phyloP scores from a whole-genome alignment of 1,139 yeast species.

The Kodamaea suecica region DNA sequence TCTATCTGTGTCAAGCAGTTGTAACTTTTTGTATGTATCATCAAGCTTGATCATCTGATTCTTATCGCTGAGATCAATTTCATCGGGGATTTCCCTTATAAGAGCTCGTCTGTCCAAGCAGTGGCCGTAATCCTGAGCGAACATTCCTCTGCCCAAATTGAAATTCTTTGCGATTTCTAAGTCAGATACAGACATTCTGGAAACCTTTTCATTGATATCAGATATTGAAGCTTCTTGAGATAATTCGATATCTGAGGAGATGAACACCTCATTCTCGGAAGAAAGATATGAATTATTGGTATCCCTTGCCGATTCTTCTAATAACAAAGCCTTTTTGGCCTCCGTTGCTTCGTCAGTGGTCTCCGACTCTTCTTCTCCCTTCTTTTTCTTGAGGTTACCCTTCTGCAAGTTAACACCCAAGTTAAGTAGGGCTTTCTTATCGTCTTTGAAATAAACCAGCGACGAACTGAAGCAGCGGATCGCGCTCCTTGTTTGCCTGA shows the following conservation, averaged over 20 bases:
- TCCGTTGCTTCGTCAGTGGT: slow-evolving; percentile 1
- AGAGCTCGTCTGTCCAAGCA: slow-evolving; percentile 35
- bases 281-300: no score
- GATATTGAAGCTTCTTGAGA: neutral
- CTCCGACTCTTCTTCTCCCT: slow-evolving; percentile 1
- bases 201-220: slow-evolving; percentile 22
- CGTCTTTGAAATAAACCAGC: slow-evolving; percentile 16
- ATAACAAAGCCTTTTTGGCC: slow-evolving; percentile 1
- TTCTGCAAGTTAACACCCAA: slow-evolving; percentile 30
- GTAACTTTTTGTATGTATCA: slow-evolving; percentile 30
- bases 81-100: slow-evolving; percentile 38
- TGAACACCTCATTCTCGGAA: no score
- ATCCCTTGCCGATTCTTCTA: slow-evolving; percentile 1
- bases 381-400: slow-evolving; percentile 24
- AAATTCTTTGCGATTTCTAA: slow-evolving; percentile 36
- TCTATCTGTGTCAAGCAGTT: slow-evolving; percentile 37
- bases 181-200: slow-evolving; percentile 37
- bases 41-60: slow-evolving; percentile 27
- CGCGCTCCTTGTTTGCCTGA: neutral
- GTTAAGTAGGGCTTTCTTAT: slow-evolving; percentile 27
- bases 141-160: slow-evolving; percentile 37
- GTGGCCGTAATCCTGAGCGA: slow-evolving; percentile 35
- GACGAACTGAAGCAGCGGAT: neutral
- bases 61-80: slow-evolving; percentile 31
- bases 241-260: neutral